Evolutionary conservation across 2,329 filamentous ascomycete genomes (phyloP), one percentile per base, ranked within the genome.

Genomic region (Trichoderma sp.): DNA sequence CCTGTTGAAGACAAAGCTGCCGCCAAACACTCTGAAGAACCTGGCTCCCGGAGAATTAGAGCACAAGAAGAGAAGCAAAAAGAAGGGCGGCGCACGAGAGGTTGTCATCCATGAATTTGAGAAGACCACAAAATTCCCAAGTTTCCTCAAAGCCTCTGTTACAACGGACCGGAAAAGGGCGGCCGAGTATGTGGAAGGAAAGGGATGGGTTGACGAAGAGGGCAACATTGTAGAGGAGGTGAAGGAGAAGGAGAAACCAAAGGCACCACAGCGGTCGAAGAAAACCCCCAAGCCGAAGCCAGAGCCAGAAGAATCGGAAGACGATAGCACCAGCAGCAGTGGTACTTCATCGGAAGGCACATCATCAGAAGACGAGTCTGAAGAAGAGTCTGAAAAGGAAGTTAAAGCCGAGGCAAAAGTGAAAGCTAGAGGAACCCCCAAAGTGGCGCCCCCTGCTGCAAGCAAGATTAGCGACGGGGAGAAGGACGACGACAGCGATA

Each of bases 61-160:
- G n/a, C 84, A 84, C 73, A 89, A 86, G 73, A 89, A 88, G 73
- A 89, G 86, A 72, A 89, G 88, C 73, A 84, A 85, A 77, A 86
- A 88, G 74, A 84, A 85, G 56, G 84, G 77, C 66, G 77, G 75
- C 64, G 70, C 74, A 14, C 78, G 83, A 16, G 87, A 91, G 69
- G 84, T 90, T 1, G 83, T 93, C 4, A 86, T 98, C 3, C 94
- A 98, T 79, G 96, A 99, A 77, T 98, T 97, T 76, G 88, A 91
- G 74, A 94, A 93, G 77, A 94, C 91, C 8, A 89, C 88, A 46
- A 95, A 93, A 74, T 91, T 93, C 72, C 92, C 94, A 0, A 91
- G 87, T 5, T 97, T 97, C 76, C 79, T 97, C 69, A 93, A 92
- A 77, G 82, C 84, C 6, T 56, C 74, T 2, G 73, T 68, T 30